Conservation (phyloP, 352 stramenopile genomes). For the Globisporangium irregulare region DNA sequence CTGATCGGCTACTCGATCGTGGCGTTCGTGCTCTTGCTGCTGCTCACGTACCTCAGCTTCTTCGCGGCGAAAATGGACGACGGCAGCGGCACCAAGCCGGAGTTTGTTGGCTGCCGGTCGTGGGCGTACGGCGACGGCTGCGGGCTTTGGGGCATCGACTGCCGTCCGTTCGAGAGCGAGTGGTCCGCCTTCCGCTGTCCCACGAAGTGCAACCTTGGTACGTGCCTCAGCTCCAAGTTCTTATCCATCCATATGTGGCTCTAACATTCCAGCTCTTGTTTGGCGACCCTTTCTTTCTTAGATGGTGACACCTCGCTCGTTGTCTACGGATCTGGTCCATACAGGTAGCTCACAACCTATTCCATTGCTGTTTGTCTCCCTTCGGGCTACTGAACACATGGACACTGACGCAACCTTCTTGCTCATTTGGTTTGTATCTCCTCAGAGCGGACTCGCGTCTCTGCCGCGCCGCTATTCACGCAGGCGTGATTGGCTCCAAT, state of each 20-base stretch:
- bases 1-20: slow-evolving; percentile 45
- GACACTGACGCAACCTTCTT: neutral
- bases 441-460: slow-evolving; percentile 72
- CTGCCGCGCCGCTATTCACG: slow-evolving; percentile 74
- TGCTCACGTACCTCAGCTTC: slow-evolving; percentile 77
- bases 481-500: slow-evolving; percentile 61
- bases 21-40: slow-evolving; percentile 35
- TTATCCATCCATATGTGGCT: neutral
- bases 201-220: slow-evolving; percentile 61
- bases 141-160: slow-evolving; percentile 61
- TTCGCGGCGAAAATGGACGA: slow-evolving; percentile 60
- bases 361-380: neutral
- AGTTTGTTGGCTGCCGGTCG: slow-evolving; percentile 64
- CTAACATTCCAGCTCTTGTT: neutral
- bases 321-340: slow-evolving; percentile 64
- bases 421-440: neutral
- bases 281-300: slow-evolving; percentile 9
- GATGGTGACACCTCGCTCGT: slow-evolving; percentile 63
- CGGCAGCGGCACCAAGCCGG: slow-evolving; percentile 19
- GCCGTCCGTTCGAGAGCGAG: slow-evolving; percentile 52
- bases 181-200: slow-evolving; percentile 71
- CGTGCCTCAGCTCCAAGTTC: neutral
- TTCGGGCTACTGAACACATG: neutral
- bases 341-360: slow-evolving; percentile 32
- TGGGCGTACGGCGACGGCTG: slow-evolving; percentile 66